Conservation (phyloP, 1,284 basidiomycete species). For the Trametes versicolor region DNA sequence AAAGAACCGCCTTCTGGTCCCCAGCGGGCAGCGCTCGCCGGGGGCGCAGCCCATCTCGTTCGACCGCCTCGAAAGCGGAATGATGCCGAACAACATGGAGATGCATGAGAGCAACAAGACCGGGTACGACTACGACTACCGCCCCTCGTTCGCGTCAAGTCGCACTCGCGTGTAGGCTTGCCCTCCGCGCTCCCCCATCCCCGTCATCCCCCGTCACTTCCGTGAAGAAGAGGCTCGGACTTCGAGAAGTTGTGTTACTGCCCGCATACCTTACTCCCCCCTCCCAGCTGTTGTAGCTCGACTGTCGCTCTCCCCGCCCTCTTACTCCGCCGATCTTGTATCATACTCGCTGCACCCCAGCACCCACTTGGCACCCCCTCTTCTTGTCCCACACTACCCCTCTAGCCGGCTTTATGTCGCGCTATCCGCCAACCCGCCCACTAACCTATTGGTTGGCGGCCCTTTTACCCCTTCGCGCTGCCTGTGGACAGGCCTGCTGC, state of each 20-base stretch:
- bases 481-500: slow-evolving; percentile 28
- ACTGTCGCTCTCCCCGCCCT: slow-evolving; percentile 18
- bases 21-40: slow-evolving; percentile 33
- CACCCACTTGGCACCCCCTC: background rate
- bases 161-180: slow-evolving; percentile 23
- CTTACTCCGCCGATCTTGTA: slow-evolving; percentile 15
- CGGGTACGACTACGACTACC: slow-evolving; percentile 23
- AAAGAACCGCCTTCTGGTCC: slow-evolving; percentile 22
- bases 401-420: background rate
- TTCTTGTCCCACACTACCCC: background rate
- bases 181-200: background rate
- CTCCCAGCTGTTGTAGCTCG: slow-evolving; percentile 34
- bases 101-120: slow-evolving; percentile 29
- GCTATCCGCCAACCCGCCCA: background rate
- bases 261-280: slow-evolving; percentile 10
- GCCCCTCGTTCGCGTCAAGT: slow-evolving; percentile 30
- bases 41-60: slow-evolving; percentile 34
- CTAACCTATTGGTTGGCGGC: background rate
- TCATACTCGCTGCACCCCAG: slow-evolving; percentile 19
- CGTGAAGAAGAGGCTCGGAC: slow-evolving; percentile 36
- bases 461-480: slow-evolving; percentile 2
- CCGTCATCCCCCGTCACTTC: slow-evolving; percentile 26
- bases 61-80: slow-evolving; percentile 25
- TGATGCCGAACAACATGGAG: slow-evolving; percentile 21
- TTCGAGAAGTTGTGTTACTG: slow-evolving; percentile 38